These are phyloP conservation scores for Starmerella lactis-condensi DNA, from an alignment of 805 yeast genomes.

Conservation along the genomic window DNA sequence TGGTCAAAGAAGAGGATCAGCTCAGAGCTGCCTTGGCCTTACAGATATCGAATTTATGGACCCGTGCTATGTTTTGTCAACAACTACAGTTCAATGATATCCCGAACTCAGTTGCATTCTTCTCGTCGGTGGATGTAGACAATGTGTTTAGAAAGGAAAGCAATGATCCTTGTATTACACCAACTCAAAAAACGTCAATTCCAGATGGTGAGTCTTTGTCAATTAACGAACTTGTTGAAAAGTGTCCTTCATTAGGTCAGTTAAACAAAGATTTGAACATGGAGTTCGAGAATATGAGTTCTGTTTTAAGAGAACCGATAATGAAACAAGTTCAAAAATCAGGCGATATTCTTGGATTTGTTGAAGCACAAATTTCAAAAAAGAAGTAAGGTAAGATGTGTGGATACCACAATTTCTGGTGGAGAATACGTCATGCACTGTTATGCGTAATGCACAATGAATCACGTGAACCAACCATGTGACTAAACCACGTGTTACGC, in stretches of 20 bases:
- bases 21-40: slow-evolving; percentile 64
- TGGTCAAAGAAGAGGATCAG: slow-evolving; percentile 54
- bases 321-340: slow-evolving; percentile 7
- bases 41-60: slow-evolving; percentile 87
- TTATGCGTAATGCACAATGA: no score
- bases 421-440: no score
- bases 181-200: slow-evolving; percentile 55
- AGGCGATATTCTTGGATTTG: slow-evolving; percentile 7
- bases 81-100: slow-evolving; percentile 74
- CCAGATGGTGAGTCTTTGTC: slow-evolving; percentile 64
- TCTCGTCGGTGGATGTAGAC: slow-evolving; percentile 85
- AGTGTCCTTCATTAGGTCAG: slow-evolving; percentile 17
- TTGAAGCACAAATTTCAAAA: slow-evolving; percentile 9
- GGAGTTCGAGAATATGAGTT: slow-evolving; percentile 2
- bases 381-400: slow-evolving; percentile 5
- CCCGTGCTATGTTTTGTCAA: slow-evolving; percentile 85
- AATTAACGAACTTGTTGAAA: slow-evolving; percentile 33
- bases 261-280: neutral
- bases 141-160: slow-evolving; percentile 80
- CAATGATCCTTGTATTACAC: slow-evolving; percentile 76
- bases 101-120: slow-evolving; percentile 91
- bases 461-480: no score
- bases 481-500: no score
- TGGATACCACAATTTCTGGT: no score
- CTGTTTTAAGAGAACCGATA: slow-evolving; percentile 7